Evolutionary conservation across 2,329 filamentous ascomycete genomes (phyloP).

Genomic region (Ceratocystis cubensis): DNA sequence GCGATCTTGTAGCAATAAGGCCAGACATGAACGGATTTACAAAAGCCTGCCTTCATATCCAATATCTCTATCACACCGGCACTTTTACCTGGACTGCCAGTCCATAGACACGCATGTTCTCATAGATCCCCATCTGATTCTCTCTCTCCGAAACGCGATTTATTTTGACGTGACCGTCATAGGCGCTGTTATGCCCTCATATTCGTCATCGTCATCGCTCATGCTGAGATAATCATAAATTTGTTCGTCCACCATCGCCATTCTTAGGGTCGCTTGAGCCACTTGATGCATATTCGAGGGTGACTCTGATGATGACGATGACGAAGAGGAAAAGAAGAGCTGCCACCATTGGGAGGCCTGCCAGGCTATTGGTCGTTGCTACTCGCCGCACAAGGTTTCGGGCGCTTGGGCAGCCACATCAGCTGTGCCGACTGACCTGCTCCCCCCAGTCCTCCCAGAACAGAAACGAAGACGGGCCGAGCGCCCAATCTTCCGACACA

Average conservation of each 20-base stretch:
- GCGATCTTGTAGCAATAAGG: background rate
- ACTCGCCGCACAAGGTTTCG: background rate
- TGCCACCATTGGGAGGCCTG: slow-evolving; percentile 24
- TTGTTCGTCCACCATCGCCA: slow-evolving; percentile 17
- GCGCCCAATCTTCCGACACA: background rate
- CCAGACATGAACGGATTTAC: background rate
- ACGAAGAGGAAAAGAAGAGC: slow-evolving; percentile 26
- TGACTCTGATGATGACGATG: slow-evolving; percentile 16
- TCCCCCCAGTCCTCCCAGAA: slow-evolving; percentile 37
- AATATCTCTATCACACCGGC: background rate
- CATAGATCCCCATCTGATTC: slow-evolving; percentile 41
- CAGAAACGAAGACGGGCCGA: slow-evolving; percentile 21
- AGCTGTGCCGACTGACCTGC: slow-evolving; percentile 37
- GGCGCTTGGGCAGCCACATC: slow-evolving; percentile 31
- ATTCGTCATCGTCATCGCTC: background rate
- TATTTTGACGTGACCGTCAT: slow-evolving; percentile 36
- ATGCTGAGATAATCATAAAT: slow-evolving; percentile 15
- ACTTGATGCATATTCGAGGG: slow-evolving; percentile 17
- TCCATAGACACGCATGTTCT: slow-evolving; percentile 39
- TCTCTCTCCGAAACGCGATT: slow-evolving; percentile 40
- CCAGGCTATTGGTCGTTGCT: background rate
- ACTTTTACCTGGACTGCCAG: slow-evolving; percentile 34
- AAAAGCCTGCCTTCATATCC: background rate
- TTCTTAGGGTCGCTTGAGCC: background rate
- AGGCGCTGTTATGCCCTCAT: background rate